These are phyloP conservation scores for Asterochloris sp. DNA, from an alignment of 139 green algal genomes.

Conservation along the genomic window DNA sequence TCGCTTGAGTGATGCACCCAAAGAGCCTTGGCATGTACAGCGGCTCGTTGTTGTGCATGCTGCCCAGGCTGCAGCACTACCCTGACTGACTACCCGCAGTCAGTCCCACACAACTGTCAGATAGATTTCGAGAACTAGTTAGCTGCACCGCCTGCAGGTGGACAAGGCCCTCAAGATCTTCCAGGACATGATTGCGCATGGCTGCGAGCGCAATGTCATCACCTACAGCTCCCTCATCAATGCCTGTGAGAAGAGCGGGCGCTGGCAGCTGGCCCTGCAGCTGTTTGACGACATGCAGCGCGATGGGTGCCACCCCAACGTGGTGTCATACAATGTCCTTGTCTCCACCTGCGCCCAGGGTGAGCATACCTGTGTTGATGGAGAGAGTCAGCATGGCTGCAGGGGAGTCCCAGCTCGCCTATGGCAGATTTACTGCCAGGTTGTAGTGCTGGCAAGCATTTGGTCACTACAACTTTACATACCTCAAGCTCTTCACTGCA, in stretches of 20 bases:
- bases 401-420: not conserved
- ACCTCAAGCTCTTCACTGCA: too few species aligned
- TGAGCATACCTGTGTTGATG: not conserved
- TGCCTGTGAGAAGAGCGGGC: constrained; percentile 66
- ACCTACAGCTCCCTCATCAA: constrained; percentile 84
- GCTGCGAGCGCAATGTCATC: constrained; percentile 65
- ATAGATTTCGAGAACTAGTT: not conserved
- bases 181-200: constrained; percentile 62
- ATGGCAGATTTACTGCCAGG: too few species aligned
- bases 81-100: too few species aligned
- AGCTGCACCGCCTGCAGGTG: constrained; percentile 24
- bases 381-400: not conserved
- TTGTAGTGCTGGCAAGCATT: too few species aligned
- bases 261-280: constrained; percentile 58
- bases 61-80: too few species aligned
- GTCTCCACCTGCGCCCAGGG: constrained; percentile 65
- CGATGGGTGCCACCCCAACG: constrained; percentile 41
- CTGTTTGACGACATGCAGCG: constrained; percentile 37
- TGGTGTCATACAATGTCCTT: constrained; percentile 81
- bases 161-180: constrained; percentile 68
- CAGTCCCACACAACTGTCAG: not conserved
- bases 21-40: too few species aligned
- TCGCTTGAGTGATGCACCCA: too few species aligned
- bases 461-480: too few species aligned
- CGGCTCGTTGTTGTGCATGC: too few species aligned